phyloP scores from a whole-genome alignment of 345 rosid species.

The Psidium friedrichsthalianum region DNA sequence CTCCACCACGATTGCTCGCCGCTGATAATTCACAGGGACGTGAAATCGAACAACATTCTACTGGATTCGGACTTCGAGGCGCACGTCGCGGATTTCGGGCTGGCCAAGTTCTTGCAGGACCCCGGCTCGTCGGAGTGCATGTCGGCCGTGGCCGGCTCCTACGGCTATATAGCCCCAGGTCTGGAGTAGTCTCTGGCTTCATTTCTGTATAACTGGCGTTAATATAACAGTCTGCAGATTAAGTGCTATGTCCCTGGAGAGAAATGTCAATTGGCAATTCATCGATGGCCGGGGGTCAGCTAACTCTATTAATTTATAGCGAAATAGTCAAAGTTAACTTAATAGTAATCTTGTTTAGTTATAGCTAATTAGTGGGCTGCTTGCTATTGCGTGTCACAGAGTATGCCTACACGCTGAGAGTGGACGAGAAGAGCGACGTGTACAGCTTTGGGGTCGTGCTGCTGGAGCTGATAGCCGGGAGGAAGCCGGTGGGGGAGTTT shows the following conservation, averaged over 20 bases:
- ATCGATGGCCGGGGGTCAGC: background rate
- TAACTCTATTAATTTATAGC: too few species aligned
- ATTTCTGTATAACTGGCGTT: background rate
- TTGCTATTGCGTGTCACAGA: conserved; percentile 21
- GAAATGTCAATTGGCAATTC: background rate
- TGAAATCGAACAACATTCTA: conserved; percentile 79
- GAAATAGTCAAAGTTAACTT: too few species aligned
- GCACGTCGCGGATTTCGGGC: conserved; percentile 91
- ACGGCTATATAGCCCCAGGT: conserved; percentile 98
- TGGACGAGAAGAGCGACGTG: conserved; percentile 89
- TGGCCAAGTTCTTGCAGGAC: conserved; percentile 81
- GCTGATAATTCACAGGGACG: conserved; percentile 84
- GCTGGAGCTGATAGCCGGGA: conserved; percentile 73
- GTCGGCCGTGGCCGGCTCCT: conserved; percentile 86
- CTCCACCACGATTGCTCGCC: conserved; percentile 94
- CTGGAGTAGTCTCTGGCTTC: background rate
- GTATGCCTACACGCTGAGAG: conserved; percentile 80
- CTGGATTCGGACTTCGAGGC: conserved; percentile 76
- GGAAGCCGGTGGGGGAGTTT: conserved; percentile 82
- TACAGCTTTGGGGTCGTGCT: conserved; percentile 87
- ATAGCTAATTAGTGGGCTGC: background rate
- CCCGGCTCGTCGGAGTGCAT: conserved; percentile 82
- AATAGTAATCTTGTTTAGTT: background rate
- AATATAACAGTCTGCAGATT: background rate
- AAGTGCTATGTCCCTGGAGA: background rate